Base-by-base conservation (phyloP, 352 stramenopile species). In the Phytophthora foliorum region DNA sequence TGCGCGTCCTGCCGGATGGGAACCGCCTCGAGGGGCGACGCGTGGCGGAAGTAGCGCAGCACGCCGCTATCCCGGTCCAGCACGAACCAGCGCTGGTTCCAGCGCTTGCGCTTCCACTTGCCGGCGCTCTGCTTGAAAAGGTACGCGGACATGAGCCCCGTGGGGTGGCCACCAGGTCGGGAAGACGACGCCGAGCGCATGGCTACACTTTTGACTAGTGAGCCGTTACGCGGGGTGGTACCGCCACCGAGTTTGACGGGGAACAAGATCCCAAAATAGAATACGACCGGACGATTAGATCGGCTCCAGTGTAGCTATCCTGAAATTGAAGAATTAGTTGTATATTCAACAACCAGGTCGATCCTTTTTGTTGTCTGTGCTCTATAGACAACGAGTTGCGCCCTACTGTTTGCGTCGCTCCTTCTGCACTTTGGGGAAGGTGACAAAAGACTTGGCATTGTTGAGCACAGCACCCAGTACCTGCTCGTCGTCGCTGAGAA, bases 41-140 rank as follows among this genome's bases (percentile, higher is more conserved):
- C 81, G 52, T 93, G 77, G n/a, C 85, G 82, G 38, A 91, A 94
- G 73, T 94, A 93, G 55, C 76, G 82, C 48, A 94, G 59, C 29
- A 89, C 34, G 16, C 87, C 85, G n/a, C 63, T 82, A 29, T 91
- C 80, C 17, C 57, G 71, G 57, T 92, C 82, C 31, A 94, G 68
- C 24, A 92, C 83, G 69, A 94, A 92, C 87, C 87, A 93, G 39
- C 87, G 82, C 67, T 95, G 80, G 63, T 92, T 90, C 87, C 87
- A 93, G 34, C 83, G 81, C 59, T 87, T 87, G 34, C 80, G 85
- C 57, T 93, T 91, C 85, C 85, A 95, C 63, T 88, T 90, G 42
- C 85, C 87, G 16, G 82, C 78, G 65, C 85, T 92, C 58, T 93
- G 87, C 66, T 95, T 95, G 48, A 90, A 80, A 22, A 95, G 57